Percentiles rank a stretch among this genome's conserved stretches.
These are phyloP conservation scores for Colletotrichum abscissum DNA, from an alignment of 2,329 filamentous ascomycete species.

Conservation along the genomic window DNA sequence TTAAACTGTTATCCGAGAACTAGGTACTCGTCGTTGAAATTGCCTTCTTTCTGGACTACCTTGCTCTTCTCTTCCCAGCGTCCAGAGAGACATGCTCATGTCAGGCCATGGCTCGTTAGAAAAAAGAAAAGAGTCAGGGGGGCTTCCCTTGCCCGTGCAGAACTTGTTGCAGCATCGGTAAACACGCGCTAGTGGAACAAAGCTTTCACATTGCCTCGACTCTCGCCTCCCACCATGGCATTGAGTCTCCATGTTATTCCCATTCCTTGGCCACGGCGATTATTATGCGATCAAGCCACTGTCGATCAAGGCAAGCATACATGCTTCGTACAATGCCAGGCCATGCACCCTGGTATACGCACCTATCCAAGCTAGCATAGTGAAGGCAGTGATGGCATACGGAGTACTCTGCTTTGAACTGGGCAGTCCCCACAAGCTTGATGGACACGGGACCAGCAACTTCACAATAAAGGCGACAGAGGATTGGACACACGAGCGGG, in stretches of 20 bases:
- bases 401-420: not conserved
- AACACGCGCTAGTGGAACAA: conserved; percentile 7
- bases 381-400: not conserved
- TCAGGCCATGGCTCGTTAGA: conserved; percentile 5
- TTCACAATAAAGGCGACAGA: not conserved
- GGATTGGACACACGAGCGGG: not conserved
- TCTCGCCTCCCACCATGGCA: conserved; percentile 16
- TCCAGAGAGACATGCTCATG: conserved; percentile 3
- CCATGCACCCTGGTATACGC: not conserved
- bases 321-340: not conserved
- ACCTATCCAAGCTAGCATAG: not conserved
- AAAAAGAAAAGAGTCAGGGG: not conserved
- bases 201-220: conserved; percentile 9
- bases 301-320: conserved; percentile 8
- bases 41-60: not conserved
- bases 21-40: conserved; percentile 20
- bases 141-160: conserved; percentile 7
- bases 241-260: conserved; percentile 19
- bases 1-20: conserved; percentile 12
- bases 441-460: not conserved
- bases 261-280: not conserved
- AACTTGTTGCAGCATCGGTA: conserved; percentile 8
- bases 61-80: not conserved
- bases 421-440: not conserved
- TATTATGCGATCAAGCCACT: not conserved